Conservation (phyloP, 352 stramenopile genomes). For the Phytopythium delawarense region DNA sequence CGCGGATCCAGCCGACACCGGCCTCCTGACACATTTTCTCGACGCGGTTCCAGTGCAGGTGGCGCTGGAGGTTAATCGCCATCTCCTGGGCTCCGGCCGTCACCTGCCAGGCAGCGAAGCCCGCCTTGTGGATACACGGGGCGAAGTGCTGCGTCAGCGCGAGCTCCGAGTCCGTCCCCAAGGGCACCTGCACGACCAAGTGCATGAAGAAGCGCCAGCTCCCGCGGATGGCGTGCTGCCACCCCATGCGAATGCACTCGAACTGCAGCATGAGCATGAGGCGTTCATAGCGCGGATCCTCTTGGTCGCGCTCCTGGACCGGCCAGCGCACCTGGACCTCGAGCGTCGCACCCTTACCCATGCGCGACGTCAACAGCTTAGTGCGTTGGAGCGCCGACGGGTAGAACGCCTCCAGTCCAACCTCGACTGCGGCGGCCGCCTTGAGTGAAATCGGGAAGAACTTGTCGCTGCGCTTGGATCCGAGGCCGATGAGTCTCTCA, state of each 20-base stretch:
- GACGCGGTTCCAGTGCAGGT: constrained; percentile 85
- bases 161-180: constrained; percentile 38
- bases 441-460: constrained; percentile 84
- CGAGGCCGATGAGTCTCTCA: constrained; percentile 77
- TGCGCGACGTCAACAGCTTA: constrained; percentile 72
- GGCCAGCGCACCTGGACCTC: constrained; percentile 86
- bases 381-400: constrained; percentile 81
- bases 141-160: constrained; percentile 67
- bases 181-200: constrained; percentile 67
- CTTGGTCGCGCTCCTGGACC: constrained; percentile 81
- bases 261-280: constrained; percentile 86
- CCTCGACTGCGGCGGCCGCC: constrained; percentile 76
- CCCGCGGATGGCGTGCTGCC: constrained; percentile 68
- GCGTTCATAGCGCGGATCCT: constrained; percentile 83
- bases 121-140: constrained; percentile 74
- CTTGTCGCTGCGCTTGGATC: constrained; percentile 69
- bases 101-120: constrained; percentile 84
- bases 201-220: constrained; percentile 87
- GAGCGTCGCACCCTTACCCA: constrained; percentile 79
- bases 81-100: constrained; percentile 81
- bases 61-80: constrained; percentile 82
- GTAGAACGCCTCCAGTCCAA: constrained; percentile 86
- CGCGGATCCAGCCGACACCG: constrained; percentile 77
- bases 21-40: constrained; percentile 89
- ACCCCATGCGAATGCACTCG: constrained; percentile 71